A percentile compares a stretch with the other conserved stretches of the same genome.
phyloP scores from a whole-genome alignment of 164 flowering plant genomes.

The Macadamia integrifolia region DNA sequence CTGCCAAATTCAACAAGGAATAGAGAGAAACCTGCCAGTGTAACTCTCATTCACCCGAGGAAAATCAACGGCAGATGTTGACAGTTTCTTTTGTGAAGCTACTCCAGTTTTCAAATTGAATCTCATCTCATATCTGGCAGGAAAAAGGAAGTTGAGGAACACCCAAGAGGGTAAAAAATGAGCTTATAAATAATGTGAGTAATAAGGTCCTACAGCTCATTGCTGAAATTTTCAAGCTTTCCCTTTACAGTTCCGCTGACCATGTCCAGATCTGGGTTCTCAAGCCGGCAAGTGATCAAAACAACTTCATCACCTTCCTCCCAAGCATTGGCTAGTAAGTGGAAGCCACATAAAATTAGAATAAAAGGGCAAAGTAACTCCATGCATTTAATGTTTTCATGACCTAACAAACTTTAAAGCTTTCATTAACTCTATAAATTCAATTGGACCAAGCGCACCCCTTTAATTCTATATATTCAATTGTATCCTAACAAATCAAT shows the following conservation, averaged over 20 bases:
- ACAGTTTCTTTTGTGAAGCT: conserved; percentile 78
- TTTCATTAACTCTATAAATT: not conserved
- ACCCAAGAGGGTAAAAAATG: not conserved
- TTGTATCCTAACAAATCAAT: not conserved
- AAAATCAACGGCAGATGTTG: conserved; percentile 83
- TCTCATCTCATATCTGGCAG: conserved; percentile 87
- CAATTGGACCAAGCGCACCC: too few species aligned
- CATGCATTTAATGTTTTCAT: not conserved
- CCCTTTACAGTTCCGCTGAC: conserved; percentile 55
- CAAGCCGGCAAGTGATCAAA: conserved; percentile 74
- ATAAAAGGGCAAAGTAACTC: not conserved
- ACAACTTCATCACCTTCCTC: conserved; percentile 93
- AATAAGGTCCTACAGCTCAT: conserved; percentile 69
- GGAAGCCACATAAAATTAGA: conserved; percentile 10
- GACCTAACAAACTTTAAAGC: not conserved
- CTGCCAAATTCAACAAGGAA: not conserved
- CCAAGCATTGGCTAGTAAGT: conserved; percentile 87
- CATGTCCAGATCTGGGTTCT: conserved; percentile 76
- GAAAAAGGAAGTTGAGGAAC: conserved; percentile 1
- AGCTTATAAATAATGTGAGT: not conserved
- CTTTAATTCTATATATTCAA: not conserved
- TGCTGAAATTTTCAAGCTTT: conserved; percentile 55
- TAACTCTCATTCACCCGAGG: conserved; percentile 86
- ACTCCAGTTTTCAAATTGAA: conserved; percentile 82
- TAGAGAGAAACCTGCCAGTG: conserved; percentile 63